Conservation (phyloP, 2,329 filamentous ascomycete genomes). For the Dactylellina leptospora region DNA sequence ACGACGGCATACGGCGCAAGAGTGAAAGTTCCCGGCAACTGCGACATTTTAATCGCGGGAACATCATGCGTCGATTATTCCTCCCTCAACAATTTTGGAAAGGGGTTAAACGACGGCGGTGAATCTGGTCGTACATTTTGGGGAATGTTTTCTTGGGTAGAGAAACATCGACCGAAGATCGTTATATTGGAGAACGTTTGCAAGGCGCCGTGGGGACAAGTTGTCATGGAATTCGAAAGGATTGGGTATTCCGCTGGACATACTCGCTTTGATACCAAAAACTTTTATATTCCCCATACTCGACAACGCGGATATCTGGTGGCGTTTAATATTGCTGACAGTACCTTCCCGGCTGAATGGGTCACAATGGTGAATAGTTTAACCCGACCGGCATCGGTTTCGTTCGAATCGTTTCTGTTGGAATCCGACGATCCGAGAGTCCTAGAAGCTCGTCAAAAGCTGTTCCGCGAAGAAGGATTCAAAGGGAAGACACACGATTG, state of each 20-base stretch:
- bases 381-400: constrained; percentile 67
- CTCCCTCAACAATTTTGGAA: constrained; percentile 68
- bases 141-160: constrained; percentile 69
- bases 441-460: constrained; percentile 64
- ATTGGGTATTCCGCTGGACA: constrained; percentile 68
- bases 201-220: constrained; percentile 68
- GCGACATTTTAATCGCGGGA: constrained; percentile 75
- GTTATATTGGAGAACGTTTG: constrained; percentile 78
- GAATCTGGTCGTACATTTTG: constrained; percentile 74
- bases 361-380: constrained; percentile 62
- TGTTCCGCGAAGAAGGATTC: constrained; percentile 59
- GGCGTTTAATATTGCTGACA: constrained; percentile 63
- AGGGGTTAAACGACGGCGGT: constrained; percentile 66
- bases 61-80: constrained; percentile 82
- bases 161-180: constrained; percentile 68
- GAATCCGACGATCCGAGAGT: constrained; percentile 67
- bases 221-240: constrained; percentile 62
- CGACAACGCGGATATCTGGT: constrained; percentile 70
- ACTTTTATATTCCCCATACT: constrained; percentile 78
- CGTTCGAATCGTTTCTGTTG: constrained; percentile 68
- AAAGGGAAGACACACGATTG: constrained; percentile 63
- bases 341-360: constrained; percentile 62
- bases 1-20: constrained; percentile 74
- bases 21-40: constrained; percentile 66
- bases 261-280: constrained; percentile 70